phyloP scores from a whole-genome alignment of 2,329 filamentous ascomycete species.

The Diaporthe sp. region DNA sequence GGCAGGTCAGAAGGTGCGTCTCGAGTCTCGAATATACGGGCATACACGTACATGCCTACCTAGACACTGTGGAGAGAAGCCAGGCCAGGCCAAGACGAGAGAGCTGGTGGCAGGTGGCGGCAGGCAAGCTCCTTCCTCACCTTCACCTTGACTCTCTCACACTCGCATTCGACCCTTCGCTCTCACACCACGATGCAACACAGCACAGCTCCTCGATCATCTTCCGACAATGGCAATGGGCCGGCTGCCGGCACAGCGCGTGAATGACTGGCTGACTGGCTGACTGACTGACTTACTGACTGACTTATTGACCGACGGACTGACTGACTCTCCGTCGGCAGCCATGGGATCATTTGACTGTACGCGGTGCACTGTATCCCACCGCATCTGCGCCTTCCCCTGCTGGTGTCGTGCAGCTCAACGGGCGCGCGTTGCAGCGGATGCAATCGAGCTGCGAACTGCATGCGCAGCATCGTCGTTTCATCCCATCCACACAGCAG shows the following conservation, averaged over 20 bases:
- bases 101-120: background rate
- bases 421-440: slow-evolving; percentile 22
- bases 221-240: slow-evolving; percentile 1
- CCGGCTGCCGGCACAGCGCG: background rate
- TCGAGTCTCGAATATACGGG: background rate
- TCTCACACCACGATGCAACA: background rate
- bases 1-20: background rate
- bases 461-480: slow-evolving; percentile 28
- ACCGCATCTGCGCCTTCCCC: slow-evolving; percentile 8
- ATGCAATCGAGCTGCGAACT: slow-evolving; percentile 24
- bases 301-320: background rate
- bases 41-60: background rate
- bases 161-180: too few relatives aligned
- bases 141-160: slow-evolving; percentile 4
- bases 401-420: slow-evolving; percentile 19
- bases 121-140: background rate
- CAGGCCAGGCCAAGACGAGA: too few relatives aligned
- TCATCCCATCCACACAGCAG: slow-evolving; percentile 14
- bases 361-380: background rate
- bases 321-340: slow-evolving; percentile 3
- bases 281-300: background rate
- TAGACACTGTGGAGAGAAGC: background rate
- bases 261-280: background rate
- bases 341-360: background rate
- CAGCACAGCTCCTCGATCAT: slow-evolving; percentile 11